Base-by-base conservation (phyloP, 148 eudicot genomes). In the Camellia japonica region DNA sequence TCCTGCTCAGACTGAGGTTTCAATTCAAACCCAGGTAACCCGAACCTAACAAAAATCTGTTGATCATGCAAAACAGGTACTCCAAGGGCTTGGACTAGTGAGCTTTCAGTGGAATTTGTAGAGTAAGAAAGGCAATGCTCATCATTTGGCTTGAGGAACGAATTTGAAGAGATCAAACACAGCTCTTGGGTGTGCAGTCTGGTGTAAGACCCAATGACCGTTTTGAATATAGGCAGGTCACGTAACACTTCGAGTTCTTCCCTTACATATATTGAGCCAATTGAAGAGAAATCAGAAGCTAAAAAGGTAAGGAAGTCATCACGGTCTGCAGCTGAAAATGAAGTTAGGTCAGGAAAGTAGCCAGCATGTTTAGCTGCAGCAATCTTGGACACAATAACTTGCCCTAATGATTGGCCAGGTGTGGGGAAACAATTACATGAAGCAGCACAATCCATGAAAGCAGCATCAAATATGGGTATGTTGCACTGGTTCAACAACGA, bases 301-400 rank as follows among this genome's bases (percentile, higher is more conserved):
- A 96, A 92, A 62, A 96, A 89, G 77, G 87, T 85, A 76, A 92
- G 84, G 64, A 96, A 90, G 73, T 90, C 95, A 80, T 94, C 99
- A 68, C 94, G 76, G 60, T 90, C 91, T 72, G 95, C 88, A 80
- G 88, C 85, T 78, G 82, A 77, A 86, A 91, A 87, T 54, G 97
- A 89, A 75, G 95, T 85, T 63, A 89, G 86, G 79, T 92, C 94
- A 63, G 97, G 90, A 60, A 93, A 81, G 87, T 90, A 93, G 63
- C 99, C 99, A 81, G 95, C 91, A 61, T 82, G 87, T 88, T 96
- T 93, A 80, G 95, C 98, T 77, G 89, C 88, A 78, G 87, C 93
- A 78, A 96, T 90, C 84, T 93, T 96, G 84, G 93, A 88, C 75
- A 93, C 93, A 83, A 96, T 88, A 60, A 88, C 91, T 81, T 86